A percentile compares a stretch with the other conserved stretches of the same genome.
Evolutionary conservation across 495 filamentous ascomycete species (phyloP).

Genomic region (Glutinoglossum americanum): DNA sequence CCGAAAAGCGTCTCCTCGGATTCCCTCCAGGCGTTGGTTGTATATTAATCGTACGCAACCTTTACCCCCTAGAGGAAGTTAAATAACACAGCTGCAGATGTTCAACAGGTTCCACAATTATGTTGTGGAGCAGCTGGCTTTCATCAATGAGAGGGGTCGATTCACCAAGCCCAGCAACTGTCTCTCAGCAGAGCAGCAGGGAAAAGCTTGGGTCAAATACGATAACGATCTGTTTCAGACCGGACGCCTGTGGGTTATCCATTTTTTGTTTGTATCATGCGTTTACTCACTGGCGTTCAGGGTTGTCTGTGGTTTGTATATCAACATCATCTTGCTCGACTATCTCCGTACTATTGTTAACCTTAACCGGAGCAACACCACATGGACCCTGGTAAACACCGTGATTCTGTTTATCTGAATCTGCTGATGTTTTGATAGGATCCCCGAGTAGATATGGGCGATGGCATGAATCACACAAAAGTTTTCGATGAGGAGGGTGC

Average conservation of each 20-base stretch:
- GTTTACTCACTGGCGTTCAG: slow-evolving; percentile 2
- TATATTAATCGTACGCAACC: slow-evolving; percentile 5
- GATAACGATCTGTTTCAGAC: slow-evolving; percentile 23
- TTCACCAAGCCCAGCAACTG: slow-evolving; percentile 11
- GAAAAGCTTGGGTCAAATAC: slow-evolving; percentile 5
- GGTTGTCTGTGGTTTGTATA: slow-evolving; percentile 17
- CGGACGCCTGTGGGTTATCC: slow-evolving; percentile 15
- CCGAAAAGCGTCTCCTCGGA: slow-evolving; percentile 51
- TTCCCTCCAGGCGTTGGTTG: slow-evolving; percentile 62
- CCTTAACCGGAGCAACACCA: slow-evolving; percentile 8
- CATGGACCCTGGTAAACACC: slow-evolving; percentile 7
- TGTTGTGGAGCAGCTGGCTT: slow-evolving; percentile 14
- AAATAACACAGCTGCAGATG: not conserved
- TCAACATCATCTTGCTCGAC: slow-evolving; percentile 16
- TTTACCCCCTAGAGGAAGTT: not conserved
- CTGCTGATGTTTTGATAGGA: not conserved
- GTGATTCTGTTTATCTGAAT: not conserved
- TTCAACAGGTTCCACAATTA: slow-evolving; percentile 25
- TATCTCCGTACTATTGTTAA: slow-evolving; percentile 16
- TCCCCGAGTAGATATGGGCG: not conserved
- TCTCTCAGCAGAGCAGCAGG: not conserved
- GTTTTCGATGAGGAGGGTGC: not conserved
- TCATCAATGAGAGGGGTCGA: slow-evolving; percentile 22
- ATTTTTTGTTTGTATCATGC: not conserved
- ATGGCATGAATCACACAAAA: not conserved